phyloP scores from a whole-genome alignment of 805 yeast species.

The Spathaspora passalidarum region DNA sequence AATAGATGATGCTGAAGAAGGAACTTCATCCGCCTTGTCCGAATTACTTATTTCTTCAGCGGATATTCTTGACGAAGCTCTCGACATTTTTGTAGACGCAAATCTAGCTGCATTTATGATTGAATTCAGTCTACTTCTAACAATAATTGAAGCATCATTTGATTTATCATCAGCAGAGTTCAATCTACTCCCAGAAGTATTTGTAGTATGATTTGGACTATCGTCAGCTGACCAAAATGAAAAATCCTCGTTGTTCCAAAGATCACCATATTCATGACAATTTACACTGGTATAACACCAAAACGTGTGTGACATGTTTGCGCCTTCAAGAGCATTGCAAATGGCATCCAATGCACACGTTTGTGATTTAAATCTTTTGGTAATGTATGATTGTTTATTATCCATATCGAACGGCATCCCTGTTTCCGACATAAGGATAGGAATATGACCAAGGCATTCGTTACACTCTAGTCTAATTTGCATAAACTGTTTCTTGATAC shows the following conservation, averaged over 20 bases:
- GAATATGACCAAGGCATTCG: conserved; percentile 62
- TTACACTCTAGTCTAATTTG: conserved; percentile 65
- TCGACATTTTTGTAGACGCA: not conserved
- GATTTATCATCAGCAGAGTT: too few relatives aligned
- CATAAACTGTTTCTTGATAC: conserved; percentile 64
- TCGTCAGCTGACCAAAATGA: conserved; percentile 81
- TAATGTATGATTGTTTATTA: conserved; percentile 61
- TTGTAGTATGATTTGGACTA: too few relatives aligned
- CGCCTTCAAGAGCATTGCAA: conserved; percentile 72
- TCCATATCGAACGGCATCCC: conserved; percentile 98
- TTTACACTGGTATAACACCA: conserved; percentile 84
- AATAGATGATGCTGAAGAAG: conserved; percentile 11
- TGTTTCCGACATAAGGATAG: conserved; percentile 85
- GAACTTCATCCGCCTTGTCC: conserved; percentile 3
- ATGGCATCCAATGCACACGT: conserved; percentile 82
- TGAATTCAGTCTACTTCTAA: not conserved
- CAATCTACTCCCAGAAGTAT: too few relatives aligned
- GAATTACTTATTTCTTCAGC: conserved; percentile 2
- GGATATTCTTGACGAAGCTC: not conserved
- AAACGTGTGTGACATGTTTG: conserved; percentile 66
- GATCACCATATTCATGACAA: conserved; percentile 82
- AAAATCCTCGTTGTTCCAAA: conserved; percentile 92
- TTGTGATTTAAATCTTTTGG: conserved; percentile 71
- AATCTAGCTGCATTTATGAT: not conserved
- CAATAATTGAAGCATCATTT: too few relatives aligned